These are phyloP conservation scores for Xylona heveae DNA, from an alignment of 495 filamentous ascomycete species.

Conservation along the genomic window DNA sequence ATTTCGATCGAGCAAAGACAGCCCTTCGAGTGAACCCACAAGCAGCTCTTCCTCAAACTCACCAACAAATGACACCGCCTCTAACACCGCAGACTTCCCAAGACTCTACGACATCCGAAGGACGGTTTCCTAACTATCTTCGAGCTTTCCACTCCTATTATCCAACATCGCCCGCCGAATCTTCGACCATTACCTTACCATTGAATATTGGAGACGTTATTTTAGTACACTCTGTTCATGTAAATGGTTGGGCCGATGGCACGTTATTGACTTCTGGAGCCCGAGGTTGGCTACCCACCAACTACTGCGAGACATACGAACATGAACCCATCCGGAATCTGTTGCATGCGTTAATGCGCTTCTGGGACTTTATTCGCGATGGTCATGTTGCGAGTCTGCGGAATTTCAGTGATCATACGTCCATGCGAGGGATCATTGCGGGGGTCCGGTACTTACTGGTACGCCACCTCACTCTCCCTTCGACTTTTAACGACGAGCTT, in stretches of 20 bases:
- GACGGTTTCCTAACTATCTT: constrained; percentile 69
- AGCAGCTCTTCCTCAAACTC: too few species aligned
- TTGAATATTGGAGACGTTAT: constrained; percentile 83
- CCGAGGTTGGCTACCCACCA: constrained; percentile 92
- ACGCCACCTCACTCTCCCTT: constrained; percentile 14
- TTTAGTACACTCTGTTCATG: constrained; percentile 89
- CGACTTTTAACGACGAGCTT: constrained; percentile 8
- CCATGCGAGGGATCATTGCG: constrained; percentile 79
- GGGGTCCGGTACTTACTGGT: constrained; percentile 81
- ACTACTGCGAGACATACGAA: constrained; percentile 93
- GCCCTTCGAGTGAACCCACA: too few species aligned
- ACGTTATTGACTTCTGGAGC: constrained; percentile 77
- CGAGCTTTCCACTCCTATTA: constrained; percentile 93
- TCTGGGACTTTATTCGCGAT: constrained; percentile 78
- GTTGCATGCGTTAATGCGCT: constrained; percentile 67
- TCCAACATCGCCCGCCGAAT: constrained; percentile 46
- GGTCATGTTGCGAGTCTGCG: constrained; percentile 39
- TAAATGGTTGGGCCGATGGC: constrained; percentile 97
- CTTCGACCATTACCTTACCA: constrained; percentile 66
- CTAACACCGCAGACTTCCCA: constrained; percentile 3
- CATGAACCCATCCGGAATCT: constrained; percentile 66
- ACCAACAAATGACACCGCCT: constrained; percentile 4
- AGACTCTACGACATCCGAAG: constrained; percentile 2
- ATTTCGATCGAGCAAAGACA: too few species aligned
- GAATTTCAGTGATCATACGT: constrained; percentile 64